Evolutionary conservation across 306 rosid genomes (phyloP).

Genomic region (Citrullus amarus): DNA sequence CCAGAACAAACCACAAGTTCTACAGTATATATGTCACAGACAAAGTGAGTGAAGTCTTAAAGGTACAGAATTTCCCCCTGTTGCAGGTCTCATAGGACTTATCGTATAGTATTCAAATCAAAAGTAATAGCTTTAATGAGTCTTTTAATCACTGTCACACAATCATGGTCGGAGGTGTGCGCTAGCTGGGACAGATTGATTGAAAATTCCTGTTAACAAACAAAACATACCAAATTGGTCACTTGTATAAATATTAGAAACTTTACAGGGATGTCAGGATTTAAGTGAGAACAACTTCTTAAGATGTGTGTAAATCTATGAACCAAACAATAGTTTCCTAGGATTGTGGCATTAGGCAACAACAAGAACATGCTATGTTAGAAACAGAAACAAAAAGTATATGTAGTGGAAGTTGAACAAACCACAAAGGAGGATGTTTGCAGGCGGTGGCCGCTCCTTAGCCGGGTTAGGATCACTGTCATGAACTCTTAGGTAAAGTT

Average conservation of each 20-base stretch:
- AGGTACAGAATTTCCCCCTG: constrained; percentile 1
- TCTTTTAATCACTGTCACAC: neutral
- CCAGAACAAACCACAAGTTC: constrained; percentile 16
- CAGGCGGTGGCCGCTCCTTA: constrained; percentile 52
- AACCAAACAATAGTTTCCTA: neutral
- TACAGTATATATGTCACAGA: constrained; percentile 6
- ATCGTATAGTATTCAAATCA: neutral
- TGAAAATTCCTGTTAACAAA: constrained; percentile 19
- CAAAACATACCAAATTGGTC: neutral
- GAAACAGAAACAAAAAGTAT: neutral
- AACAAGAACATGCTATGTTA: neutral
- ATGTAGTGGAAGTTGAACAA: constrained; percentile 11
- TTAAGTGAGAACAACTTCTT: neutral
- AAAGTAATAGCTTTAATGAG: neutral
- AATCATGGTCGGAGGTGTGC: constrained; percentile 10
- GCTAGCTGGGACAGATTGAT: constrained; percentile 10
- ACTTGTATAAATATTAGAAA: neutral
- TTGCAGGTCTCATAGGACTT: neutral
- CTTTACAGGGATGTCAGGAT: neutral
- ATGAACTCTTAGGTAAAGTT: constrained; percentile 53
- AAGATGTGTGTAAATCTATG: neutral
- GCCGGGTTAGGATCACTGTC: constrained; percentile 55
- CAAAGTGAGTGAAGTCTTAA: neutral
- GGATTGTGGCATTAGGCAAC: neutral
- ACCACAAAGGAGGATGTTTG: constrained; percentile 62